Evolutionary conservation across 345 rosid species (phyloP).

Genomic region (thale cress (Arabidopsis thaliana)): TAIR10.1 NC_003076.8:3803501-3804000

Average conservation of each 20-base stretch:
- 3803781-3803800: constrained; percentile 47
- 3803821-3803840: constrained; percentile 54
- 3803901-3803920: constrained; percentile 8
- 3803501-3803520: constrained; percentile 9
- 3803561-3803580: constrained; percentile 10
- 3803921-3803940: constrained; percentile 8
- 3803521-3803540: constrained; percentile 37
- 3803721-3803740: not conserved
- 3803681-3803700: constrained; percentile 47
- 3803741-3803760: not conserved
- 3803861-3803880: constrained; percentile 63
- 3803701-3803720: constrained; percentile 57
- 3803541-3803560: constrained; percentile 5
- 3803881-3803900: constrained; percentile 29
- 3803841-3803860: constrained; percentile 58
- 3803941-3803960: not conserved
- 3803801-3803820: constrained; percentile 57
- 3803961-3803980: constrained; percentile 78
- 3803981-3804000: constrained; percentile 86
- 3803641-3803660: constrained; percentile 41
- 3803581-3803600: constrained; percentile 26
- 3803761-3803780: constrained; percentile 23
- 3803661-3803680: constrained; percentile 44
- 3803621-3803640: constrained; percentile 24
- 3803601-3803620: constrained; percentile 31